Evolutionary conservation across 345 rosid species (phyloP).

Genomic region (Citrus inodora): DNA sequence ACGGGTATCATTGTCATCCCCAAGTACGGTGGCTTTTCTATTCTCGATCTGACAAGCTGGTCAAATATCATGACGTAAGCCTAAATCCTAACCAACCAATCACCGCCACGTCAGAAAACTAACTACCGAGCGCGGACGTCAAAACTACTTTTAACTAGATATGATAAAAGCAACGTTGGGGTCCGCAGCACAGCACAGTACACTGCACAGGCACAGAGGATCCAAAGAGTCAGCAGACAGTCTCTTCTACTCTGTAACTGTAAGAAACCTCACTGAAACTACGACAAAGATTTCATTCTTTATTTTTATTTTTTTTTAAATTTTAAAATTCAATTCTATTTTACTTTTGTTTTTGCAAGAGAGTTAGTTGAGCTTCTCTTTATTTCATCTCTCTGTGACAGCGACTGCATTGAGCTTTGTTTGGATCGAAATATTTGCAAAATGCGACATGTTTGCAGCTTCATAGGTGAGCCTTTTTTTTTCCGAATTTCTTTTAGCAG

Average conservation of each 20-base stretch:
- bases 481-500: too few species aligned
- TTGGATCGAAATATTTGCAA: constrained; percentile 10
- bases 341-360: background rate
- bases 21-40: background rate
- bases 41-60: constrained; percentile 18
- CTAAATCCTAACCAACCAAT: constrained; percentile 24
- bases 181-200: constrained; percentile 19
- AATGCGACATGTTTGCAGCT: constrained; percentile 14
- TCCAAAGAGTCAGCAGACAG: constrained; percentile 1
- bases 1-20: too few species aligned
- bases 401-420: background rate
- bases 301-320: too few species aligned
- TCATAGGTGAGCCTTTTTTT: constrained; percentile 3
- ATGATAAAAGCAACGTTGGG: constrained; percentile 25
- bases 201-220: background rate
- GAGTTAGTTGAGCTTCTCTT: constrained; percentile 19
- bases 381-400: background rate
- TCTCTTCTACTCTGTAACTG: background rate
- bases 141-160: constrained; percentile 48
- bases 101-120: constrained; percentile 33
- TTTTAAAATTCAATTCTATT: background rate
- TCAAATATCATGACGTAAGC: constrained; percentile 44
- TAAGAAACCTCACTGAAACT: background rate
- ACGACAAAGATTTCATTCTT: background rate
- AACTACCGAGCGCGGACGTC: constrained; percentile 32